phyloP scores from a whole-genome alignment of 306 rosid genomes.

The Trifolium repens region DNA sequence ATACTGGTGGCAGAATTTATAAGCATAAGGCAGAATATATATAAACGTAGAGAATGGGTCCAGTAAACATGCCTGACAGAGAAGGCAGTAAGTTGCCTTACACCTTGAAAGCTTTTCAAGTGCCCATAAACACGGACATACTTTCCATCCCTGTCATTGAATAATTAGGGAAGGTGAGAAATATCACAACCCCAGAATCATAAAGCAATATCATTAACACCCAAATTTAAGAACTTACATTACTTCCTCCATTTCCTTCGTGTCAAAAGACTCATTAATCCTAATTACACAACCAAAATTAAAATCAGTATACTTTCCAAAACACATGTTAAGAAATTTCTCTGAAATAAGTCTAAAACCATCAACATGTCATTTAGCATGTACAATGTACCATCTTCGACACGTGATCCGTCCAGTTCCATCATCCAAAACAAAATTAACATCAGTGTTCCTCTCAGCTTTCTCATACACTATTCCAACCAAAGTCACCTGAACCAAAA shows the following conservation, averaged over 20 bases:
- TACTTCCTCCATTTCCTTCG: conserved; percentile 77
- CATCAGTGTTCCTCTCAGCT: conserved; percentile 75
- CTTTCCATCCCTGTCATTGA: conserved; percentile 49
- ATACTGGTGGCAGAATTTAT: conserved; percentile 14
- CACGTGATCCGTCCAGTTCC: conserved; percentile 88
- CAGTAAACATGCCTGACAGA: conserved; percentile 69
- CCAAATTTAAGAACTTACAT: conserved; percentile 53
- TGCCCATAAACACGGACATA: conserved; percentile 78
- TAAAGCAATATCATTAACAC: background rate
- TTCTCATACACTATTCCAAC: conserved; percentile 77
- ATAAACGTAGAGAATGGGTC: background rate
- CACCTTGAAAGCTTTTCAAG: conserved; percentile 81
- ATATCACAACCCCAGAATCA: background rate
- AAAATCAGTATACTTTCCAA: conserved; percentile 18
- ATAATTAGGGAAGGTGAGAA: conserved; percentile 41
- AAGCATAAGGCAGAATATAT: conserved; percentile 2
- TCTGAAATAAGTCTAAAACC: background rate
- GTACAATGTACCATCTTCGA: conserved; percentile 77
- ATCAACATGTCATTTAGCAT: background rate
- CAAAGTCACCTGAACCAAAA: conserved; percentile 52
- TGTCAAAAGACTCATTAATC: conserved; percentile 77
- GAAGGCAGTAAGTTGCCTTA: conserved; percentile 70
- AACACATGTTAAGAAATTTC: background rate
- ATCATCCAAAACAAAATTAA: conserved; percentile 69
- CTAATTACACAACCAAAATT: conserved; percentile 46